Evolutionary conservation across 2,329 filamentous ascomycete species (phyloP).

Genomic region (Ophiostoma populinum): DNA sequence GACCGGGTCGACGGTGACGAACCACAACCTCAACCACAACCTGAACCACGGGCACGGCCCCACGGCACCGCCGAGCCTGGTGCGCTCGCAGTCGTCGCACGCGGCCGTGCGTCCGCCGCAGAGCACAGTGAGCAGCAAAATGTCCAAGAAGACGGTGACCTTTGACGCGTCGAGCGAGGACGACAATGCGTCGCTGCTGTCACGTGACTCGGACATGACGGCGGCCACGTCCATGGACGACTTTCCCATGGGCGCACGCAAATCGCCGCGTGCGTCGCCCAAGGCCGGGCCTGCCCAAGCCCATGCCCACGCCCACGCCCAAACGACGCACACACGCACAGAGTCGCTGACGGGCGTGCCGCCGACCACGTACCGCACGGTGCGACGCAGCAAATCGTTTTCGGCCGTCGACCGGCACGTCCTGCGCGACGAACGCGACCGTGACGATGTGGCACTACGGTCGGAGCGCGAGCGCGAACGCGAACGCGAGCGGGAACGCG

Average conservation of each 20-base stretch:
- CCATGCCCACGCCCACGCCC: neutral
- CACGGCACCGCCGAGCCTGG: no score
- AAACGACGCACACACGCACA: no score
- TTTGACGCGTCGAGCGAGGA: conserved; percentile 7
- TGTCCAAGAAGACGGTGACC: conserved; percentile 5
- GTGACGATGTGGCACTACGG: neutral
- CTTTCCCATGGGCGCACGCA: no score
- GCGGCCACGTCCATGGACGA: conserved; percentile 9
- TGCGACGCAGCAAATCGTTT: neutral
- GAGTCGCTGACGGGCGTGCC: no score
- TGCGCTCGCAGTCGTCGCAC: neutral
- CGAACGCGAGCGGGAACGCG: neutral
- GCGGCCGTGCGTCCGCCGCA: no score
- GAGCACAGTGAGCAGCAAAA: no score
- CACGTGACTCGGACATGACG: conserved; percentile 9
- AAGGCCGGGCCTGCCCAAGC: neutral
- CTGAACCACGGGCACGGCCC: no score
- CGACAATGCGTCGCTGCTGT: conserved; percentile 6
- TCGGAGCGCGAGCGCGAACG: no score
- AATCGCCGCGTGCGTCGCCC: no score
- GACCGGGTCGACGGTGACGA: neutral
- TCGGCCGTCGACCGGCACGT: neutral
- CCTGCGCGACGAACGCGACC: neutral
- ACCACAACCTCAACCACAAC: neutral
- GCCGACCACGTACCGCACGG: neutral